Evolutionary conservation across 306 rosid genomes (phyloP).

Genomic region (Inga leiocalycina): DNA sequence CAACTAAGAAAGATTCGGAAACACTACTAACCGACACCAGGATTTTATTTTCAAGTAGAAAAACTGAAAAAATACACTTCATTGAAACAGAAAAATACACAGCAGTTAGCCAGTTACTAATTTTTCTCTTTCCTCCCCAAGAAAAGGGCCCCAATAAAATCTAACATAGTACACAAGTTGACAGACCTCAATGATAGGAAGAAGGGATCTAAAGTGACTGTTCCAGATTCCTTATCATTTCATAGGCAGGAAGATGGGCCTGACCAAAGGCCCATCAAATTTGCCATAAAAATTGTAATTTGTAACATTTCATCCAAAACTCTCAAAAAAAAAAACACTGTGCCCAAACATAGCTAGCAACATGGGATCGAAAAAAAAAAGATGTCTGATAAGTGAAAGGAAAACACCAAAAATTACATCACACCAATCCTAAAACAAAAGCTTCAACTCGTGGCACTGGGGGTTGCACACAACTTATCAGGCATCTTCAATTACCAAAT

Average conservation of each 20-base stretch:
- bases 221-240: not conserved
- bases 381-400: not conserved
- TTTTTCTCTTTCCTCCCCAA: too few species aligned
- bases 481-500: not conserved
- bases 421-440: not conserved
- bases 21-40: too few species aligned
- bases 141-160: too few species aligned
- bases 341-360: not conserved
- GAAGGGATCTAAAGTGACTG: not conserved
- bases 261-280: not conserved
- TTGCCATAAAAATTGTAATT: not conserved
- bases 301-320: not conserved
- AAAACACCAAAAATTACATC: constrained; percentile 14
- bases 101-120: too few species aligned
- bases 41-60: too few species aligned
- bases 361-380: not conserved
- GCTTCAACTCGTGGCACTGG: not conserved
- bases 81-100: too few species aligned
- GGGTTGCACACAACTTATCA: not conserved
- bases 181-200: not conserved
- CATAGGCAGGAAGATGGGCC: not conserved
- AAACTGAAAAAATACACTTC: too few species aligned
- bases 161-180: too few species aligned
- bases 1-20: not conserved
- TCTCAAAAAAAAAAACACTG: not conserved